Evolutionary conservation across 164 flowering plant species (phyloP).

Genomic region (Chloranthus sessilifolius): DNA sequence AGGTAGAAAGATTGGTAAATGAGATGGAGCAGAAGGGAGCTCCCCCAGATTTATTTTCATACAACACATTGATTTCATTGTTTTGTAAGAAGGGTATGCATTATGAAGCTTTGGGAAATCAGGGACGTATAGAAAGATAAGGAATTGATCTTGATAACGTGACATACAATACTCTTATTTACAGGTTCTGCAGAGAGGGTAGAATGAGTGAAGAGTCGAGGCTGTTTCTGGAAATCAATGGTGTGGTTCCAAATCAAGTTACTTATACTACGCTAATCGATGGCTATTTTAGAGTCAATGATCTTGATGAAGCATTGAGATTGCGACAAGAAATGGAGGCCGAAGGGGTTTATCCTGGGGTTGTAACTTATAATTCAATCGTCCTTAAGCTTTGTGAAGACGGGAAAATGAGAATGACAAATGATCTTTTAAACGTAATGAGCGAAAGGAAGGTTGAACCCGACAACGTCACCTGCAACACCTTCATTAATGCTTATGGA

Average conservation of each 20-base stretch:
- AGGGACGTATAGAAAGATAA: conserved; percentile 66
- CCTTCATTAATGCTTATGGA: conserved; percentile 88
- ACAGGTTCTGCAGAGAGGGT: conserved; percentile 77
- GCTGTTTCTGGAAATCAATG: conserved; percentile 67
- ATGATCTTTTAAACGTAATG: conserved; percentile 73
- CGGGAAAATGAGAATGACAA: conserved; percentile 67
- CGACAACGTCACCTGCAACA: conserved; percentile 84
- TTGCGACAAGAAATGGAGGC: conserved; percentile 61
- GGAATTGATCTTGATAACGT: conserved; percentile 75
- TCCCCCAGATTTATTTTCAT: conserved; percentile 64
- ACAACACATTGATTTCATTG: conserved; percentile 72
- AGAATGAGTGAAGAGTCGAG: conserved; percentile 81
- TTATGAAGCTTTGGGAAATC: conserved; percentile 72
- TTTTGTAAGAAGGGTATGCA: conserved; percentile 86
- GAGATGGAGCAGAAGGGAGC: conserved; percentile 60
- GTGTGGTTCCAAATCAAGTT: conserved; percentile 57
- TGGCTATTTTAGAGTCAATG: conserved; percentile 74
- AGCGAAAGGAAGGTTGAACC: conserved; percentile 64
- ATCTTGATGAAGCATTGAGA: conserved; percentile 58
- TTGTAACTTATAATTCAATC: conserved; percentile 73
- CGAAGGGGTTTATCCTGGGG: conserved; percentile 54
- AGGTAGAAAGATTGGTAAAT: conserved; percentile 51
- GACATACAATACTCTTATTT: conserved; percentile 73
- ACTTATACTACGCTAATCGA: conserved; percentile 90
- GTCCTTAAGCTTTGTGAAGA: conserved; percentile 77